Percentiles rank a stretch among this genome's conserved stretches.
These are phyloP conservation scores for Camelina hispida DNA, from an alignment of 345 rosid species.

Conservation along the genomic window DNA sequence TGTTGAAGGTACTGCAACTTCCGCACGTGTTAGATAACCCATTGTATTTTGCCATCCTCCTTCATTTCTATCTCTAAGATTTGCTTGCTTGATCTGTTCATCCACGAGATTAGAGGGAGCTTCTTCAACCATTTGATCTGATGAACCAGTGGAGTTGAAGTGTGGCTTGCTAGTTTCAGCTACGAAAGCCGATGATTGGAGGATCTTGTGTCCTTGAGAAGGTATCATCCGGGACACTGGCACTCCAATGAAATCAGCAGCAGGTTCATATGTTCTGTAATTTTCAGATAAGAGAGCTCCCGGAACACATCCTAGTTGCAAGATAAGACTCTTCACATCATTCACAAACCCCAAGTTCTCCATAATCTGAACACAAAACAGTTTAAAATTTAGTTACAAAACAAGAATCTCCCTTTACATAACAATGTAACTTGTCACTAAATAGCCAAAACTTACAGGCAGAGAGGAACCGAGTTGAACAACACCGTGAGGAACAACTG, in stretches of 20 bases:
- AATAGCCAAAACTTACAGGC: conserved; percentile 56
- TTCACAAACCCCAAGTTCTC: conserved; percentile 85
- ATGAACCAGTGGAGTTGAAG: conserved; percentile 46
- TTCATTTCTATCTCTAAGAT: conserved; percentile 27
- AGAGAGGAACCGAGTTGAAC: conserved; percentile 86
- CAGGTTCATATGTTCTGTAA: conserved; percentile 49
- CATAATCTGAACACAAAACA: conserved; percentile 61
- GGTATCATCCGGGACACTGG: conserved; percentile 55
- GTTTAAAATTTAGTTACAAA: not conserved
- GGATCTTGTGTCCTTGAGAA: conserved; percentile 43
- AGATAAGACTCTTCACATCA: conserved; percentile 69
- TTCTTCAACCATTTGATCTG: conserved; percentile 37
- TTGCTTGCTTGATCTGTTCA: conserved; percentile 31
- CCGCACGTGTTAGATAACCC: conserved; percentile 7
- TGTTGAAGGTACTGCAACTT: conserved; percentile 41
- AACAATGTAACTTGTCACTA: conserved; percentile 45
- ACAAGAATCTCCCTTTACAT: conserved; percentile 23
- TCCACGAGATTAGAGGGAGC: conserved; percentile 25
- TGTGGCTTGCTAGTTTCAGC: conserved; percentile 52
- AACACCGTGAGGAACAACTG: conserved; percentile 84
- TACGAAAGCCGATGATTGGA: conserved; percentile 42
- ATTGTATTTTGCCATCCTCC: conserved; percentile 37
- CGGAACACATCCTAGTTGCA: conserved; percentile 78
- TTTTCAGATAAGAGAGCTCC: conserved; percentile 70
- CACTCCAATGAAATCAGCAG: conserved; percentile 50